Evolutionary conservation across 805 yeast genomes (phyloP), one percentile per base, ranked within the genome.

Genomic region (Ogataea glucozyma): DNA sequence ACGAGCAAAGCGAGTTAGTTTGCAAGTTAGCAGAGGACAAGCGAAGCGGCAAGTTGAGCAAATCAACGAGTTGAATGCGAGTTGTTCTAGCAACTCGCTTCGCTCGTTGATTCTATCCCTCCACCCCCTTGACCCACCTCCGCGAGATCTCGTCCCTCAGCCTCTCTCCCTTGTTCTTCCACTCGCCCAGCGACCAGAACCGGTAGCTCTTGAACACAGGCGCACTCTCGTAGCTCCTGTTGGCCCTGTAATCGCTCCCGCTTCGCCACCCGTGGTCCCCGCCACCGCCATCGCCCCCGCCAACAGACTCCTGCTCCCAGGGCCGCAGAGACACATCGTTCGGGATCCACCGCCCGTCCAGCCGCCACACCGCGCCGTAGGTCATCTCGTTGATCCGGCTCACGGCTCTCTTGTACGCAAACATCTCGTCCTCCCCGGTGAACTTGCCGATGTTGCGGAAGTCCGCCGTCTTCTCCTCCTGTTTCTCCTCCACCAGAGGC

Each of bases 391-490:
- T 69, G 26, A 84, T 70, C 49, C 90, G 65, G 53, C 83, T 78
- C 1, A 83, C 81, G 0, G 90, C 89, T 50, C 90, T 64, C 48
- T 78, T 79, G 54, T 75, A 83, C 3, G 90, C 88, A 62, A 83
- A 83, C 63, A 73, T 73, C 56, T 84, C 90, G 61, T 83, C 90
- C 53, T 84, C 88, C 18, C 90, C 90, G 0, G 88, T 83, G 53
- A 83, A 84, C 8, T 80, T 78, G 9, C 69, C 66, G 14, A 72
- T 58, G 39, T 79, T 70, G 11, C 73, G 67, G 51, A 70, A 79
- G 52, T 78, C 68, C 9, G 63, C 62, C 19, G 51, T 45, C 27
- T 60, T 41, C 24, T 12, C 18, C 17, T 13, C 31, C 4, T 6
- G 22, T 5, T 48, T 40, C 21, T 43, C 47, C 9, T 27, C 32